Evolutionary conservation across 2,329 filamentous ascomycete genomes (phyloP), one percentile per base, ranked within the genome.

Genomic region (Xylaria sp.): DNA sequence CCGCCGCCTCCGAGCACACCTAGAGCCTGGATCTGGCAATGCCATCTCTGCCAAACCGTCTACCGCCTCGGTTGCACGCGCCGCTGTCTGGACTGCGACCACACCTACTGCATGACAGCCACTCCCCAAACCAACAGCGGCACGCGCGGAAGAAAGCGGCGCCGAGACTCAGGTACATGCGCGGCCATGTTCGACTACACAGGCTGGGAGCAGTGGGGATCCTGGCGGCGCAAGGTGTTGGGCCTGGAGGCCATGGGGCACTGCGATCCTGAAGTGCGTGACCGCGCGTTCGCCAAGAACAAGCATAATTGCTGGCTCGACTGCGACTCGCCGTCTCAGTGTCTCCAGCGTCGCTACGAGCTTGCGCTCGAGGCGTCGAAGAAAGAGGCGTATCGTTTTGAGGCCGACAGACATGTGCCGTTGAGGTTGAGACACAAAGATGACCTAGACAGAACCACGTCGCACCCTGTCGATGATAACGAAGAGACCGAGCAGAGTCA

Each of bases 291-390:
- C 49, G 42, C 61, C 16, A 9, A 48, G 2, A 60, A 54, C 11
- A 53, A 23, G 8, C 69, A 71, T n/a, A 58, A 68, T 46, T 72
- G 70, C 59, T 61, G 54, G 54, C 13, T 59, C 9, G 68, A 72
- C 51, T 72, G 70, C 59, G 67, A 70, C 42, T 84, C 77, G 64
- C 77, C 78, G 1, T 72, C 76, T 30, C 75, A 79, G 61, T 76
- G 76, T 30, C 70, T 76, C 30, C 71, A 74, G 11, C 76, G 70
- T 52, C 73, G 73, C 4, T 75, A 75, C 48, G 72, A 76, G 7
- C 51, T 67, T 2, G 78, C 63, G 80, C 82, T 70, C 73, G 72
- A 60, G 71, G 72, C 13, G 78, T 13, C 58, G 47, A 78, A 39
- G 75, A 69, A 74, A 57, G 68, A 71, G 1, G 46, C 55, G 11